phyloP scores from a whole-genome alignment of 257 asterid species.

The Handroanthus guayacan region DNA sequence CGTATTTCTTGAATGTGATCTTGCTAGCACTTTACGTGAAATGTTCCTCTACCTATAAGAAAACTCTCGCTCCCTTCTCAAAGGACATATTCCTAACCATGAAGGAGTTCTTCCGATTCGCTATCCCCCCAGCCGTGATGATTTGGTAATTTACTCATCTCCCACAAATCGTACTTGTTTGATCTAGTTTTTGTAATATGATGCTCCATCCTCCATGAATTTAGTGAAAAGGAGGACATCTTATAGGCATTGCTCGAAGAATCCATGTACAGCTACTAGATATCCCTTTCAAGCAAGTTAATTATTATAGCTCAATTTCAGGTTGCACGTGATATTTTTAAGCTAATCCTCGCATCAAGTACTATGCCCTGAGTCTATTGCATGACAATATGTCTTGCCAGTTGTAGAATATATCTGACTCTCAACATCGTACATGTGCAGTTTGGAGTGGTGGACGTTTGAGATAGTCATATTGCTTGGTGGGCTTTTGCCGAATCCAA shows the following conservation, averaged over 20 bases:
- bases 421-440: slow-evolving; percentile 11
- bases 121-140: slow-evolving; percentile 57
- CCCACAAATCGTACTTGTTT: not conserved
- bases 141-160: slow-evolving; percentile 43
- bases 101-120: slow-evolving; percentile 48
- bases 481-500: slow-evolving; percentile 54
- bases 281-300: too few species aligned
- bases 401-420: not conserved
- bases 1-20: slow-evolving; percentile 50
- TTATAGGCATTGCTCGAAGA: too few species aligned
- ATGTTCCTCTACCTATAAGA: slow-evolving; percentile 43
- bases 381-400: not conserved
- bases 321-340: too few species aligned
- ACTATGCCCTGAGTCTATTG: too few species aligned
- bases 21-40: slow-evolving; percentile 44
- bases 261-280: too few species aligned
- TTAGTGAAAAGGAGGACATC: too few species aligned
- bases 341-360: too few species aligned
- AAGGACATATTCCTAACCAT: slow-evolving; percentile 41
- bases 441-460: slow-evolving; percentile 69
- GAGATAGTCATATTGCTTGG: slow-evolving; percentile 48
- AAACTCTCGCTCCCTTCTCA: slow-evolving; percentile 48
- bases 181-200: not conserved
- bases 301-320: too few species aligned
- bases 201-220: too few species aligned